phyloP scores from a whole-genome alignment of 441 rosid genomes.

The Eugenia klotzschiana region DNA sequence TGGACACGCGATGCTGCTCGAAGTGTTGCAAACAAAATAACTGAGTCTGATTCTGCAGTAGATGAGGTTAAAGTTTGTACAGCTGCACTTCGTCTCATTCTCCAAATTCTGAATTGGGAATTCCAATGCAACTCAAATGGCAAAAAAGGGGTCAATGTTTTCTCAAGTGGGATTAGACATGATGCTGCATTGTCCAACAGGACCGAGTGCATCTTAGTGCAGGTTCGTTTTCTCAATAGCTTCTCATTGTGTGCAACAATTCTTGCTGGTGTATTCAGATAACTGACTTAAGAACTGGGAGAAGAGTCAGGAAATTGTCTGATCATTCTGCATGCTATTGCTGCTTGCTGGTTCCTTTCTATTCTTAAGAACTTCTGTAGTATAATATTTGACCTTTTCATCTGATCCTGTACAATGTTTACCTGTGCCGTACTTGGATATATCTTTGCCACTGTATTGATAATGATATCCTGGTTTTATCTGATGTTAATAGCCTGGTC shows the following conservation, averaged over 20 bases:
- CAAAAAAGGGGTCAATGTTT: constrained; percentile 36
- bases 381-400: background rate
- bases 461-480: constrained; percentile 3
- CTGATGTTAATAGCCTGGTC: constrained; percentile 73
- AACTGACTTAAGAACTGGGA: background rate
- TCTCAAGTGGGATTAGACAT: constrained; percentile 42
- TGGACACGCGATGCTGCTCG: constrained; percentile 86
- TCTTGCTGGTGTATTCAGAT: background rate
- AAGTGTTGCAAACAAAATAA: constrained; percentile 54
- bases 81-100: constrained; percentile 72
- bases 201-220: constrained; percentile 66
- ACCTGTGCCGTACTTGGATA: background rate
- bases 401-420: background rate
- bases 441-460: background rate
- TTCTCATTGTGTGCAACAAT: background rate
- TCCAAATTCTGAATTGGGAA: constrained; percentile 92
- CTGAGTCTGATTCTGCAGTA: constrained; percentile 46
- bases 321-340: background rate
- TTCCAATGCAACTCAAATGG: constrained; percentile 37
- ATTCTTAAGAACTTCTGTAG: background rate
- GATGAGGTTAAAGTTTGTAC: constrained; percentile 86
- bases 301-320: background rate
- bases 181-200: constrained; percentile 39
- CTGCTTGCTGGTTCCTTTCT: background rate
- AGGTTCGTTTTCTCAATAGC: constrained; percentile 24